A percentile compares a stretch with the other conserved stretches of the same genome.
Evolutionary conservation across 2,329 filamentous ascomycete genomes (phyloP).

Genomic region (Incumbomyces lentus): DNA sequence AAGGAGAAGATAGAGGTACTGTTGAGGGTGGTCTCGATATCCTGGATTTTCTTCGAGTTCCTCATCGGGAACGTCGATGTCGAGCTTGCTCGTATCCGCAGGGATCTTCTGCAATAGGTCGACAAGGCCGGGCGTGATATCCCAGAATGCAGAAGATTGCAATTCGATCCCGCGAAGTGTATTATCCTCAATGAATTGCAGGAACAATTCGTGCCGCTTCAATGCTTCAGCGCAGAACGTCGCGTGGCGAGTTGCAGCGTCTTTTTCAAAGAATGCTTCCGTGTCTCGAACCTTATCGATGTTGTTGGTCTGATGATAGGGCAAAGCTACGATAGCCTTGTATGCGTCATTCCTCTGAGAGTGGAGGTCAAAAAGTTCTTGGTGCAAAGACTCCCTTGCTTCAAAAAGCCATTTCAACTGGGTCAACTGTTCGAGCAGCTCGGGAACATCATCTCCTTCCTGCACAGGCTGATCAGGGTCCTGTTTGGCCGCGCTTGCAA

Average conservation of each 20-base stretch:
- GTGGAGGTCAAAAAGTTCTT: constrained; percentile 74
- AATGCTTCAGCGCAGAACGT: constrained; percentile 62
- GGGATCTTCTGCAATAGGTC: constrained; percentile 60
- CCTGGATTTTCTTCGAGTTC: constrained; percentile 80
- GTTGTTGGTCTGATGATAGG: constrained; percentile 65
- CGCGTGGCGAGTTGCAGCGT: constrained; percentile 60
- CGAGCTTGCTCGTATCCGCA: constrained; percentile 38
- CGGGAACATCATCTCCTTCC: constrained; percentile 89
- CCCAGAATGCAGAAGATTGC: constrained; percentile 93
- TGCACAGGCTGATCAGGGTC: constrained; percentile 80
- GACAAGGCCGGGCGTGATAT: constrained; percentile 77
- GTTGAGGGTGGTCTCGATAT: constrained; percentile 70
- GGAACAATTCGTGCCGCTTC: constrained; percentile 64
- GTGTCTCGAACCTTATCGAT: constrained; percentile 70
- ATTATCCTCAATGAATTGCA: constrained; percentile 69
- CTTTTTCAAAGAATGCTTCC: constrained; percentile 69
- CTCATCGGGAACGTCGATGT: constrained; percentile 63
- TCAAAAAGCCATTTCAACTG: constrained; percentile 97
- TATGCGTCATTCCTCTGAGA: constrained; percentile 80
- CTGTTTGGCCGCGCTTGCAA: constrained; percentile 56
- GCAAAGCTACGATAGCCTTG: constrained; percentile 68
- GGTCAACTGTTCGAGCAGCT: constrained; percentile 86
- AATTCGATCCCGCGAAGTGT: constrained; percentile 81
- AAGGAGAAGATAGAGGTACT: constrained; percentile 80
- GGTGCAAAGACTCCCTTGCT: constrained; percentile 75